phyloP scores from a whole-genome alignment of 2,329 filamentous ascomycete genomes.

The Verticillium zaregamsianum region DNA sequence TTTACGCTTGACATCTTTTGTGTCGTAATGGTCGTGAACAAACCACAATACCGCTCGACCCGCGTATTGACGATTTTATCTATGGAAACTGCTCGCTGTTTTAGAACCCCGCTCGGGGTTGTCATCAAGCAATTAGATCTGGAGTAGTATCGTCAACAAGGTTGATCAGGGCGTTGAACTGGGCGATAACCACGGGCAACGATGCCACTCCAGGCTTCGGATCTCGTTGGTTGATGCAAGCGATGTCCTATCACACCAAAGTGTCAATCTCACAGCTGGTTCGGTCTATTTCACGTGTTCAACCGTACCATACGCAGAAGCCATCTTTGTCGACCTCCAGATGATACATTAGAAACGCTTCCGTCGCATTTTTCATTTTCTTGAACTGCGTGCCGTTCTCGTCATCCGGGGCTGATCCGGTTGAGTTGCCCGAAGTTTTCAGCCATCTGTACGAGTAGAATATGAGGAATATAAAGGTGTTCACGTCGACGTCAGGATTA shows the following conservation, averaged over 20 bases:
- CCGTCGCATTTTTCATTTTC: slow-evolving; percentile 21
- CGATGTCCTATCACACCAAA: slow-evolving; percentile 17
- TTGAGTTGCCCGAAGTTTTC: neutral
- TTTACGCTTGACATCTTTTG: too few relatives aligned
- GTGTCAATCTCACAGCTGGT: neutral
- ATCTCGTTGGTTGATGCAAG: slow-evolving; percentile 32
- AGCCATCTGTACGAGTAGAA: slow-evolving; percentile 32
- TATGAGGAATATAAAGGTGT: slow-evolving; percentile 18
- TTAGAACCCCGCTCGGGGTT: too few relatives aligned
- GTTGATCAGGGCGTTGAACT: slow-evolving; percentile 35
- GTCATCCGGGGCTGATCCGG: slow-evolving; percentile 21
- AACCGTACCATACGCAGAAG: slow-evolving; percentile 18
- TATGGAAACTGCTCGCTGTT: too few relatives aligned
- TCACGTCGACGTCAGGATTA: neutral
- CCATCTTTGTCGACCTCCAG: slow-evolving; percentile 15
- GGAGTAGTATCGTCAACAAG: slow-evolving; percentile 21
- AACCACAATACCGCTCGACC: too few relatives aligned
- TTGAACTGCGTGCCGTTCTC: slow-evolving; percentile 23
- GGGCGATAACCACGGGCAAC: slow-evolving; percentile 30
- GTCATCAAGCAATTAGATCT: too few relatives aligned
- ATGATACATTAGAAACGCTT: slow-evolving; percentile 21
- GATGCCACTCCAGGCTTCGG: slow-evolving; percentile 24
- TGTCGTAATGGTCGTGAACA: too few relatives aligned
- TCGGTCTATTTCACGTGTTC: neutral
- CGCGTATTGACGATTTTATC: too few relatives aligned